Base-by-base conservation (phyloP, 345 rosid species). In the Ailanthus altissimus region DNA sequence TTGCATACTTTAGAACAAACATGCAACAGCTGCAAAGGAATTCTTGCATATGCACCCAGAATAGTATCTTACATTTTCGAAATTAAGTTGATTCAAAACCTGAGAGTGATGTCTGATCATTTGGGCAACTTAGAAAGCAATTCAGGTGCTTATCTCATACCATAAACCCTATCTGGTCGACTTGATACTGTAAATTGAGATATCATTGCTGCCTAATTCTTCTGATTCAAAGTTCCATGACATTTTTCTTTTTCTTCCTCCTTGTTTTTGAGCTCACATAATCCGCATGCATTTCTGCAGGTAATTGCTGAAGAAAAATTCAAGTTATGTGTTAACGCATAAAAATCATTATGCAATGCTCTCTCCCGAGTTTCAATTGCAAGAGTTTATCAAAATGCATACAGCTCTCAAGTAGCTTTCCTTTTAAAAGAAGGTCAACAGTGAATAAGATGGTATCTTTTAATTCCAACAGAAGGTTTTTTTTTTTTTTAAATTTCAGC, bases 261-360 rank as follows among this genome's bases (percentile, higher is more conserved):
- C 42, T 63, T 8, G 21, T 50, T 72, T 73, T 26, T 43, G 13
- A 51, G 5, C 66, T 77, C 7, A 46, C 21, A 7, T 21, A 14
- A 26, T 46, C 32, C 65, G 1, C 73, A 56, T 72, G 77, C 57
- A 45, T 69, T 3, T 54, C 45, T 78, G 83, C 94, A 92, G 97
- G 92, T 82, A 11, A 79, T 66, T 64, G 99, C 99, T 0, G 90
- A 84, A 85, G 99, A 95, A 89, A 95, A 89, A 84, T 95, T 95
- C 81, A 93, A 93, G 75, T 79, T 86, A 10, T 91, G 97, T 72
- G 90, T 89, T 51, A 79, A 80, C 43, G 97, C 99, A 54, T 95
- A 95, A 88, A 88, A 89, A 79, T 90, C 99, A 2, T 80, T 93
- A 5, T 89, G 94, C 71, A 77, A 82, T 69, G 93, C 88, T 72